Evolutionary conservation across 805 yeast genomes (phyloP), one percentile per base, ranked within the genome.

Genomic region (Candida anglica): DNA sequence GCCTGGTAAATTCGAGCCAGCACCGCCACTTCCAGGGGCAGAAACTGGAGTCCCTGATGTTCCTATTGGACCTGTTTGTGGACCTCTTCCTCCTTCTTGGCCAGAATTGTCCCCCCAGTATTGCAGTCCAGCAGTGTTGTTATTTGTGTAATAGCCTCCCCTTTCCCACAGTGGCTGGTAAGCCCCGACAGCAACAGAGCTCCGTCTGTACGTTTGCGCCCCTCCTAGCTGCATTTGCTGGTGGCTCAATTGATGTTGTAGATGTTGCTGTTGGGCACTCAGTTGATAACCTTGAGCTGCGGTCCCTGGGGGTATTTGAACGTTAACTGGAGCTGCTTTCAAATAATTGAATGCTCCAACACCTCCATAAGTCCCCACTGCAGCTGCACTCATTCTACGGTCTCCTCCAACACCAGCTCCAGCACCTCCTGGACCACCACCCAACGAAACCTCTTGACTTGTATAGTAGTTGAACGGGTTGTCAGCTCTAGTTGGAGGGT

Each of bases 401-500:
- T 60, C 67, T 16, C 48, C 44, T 6, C 27, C 27, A 15, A 18
- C 18, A 13, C 30, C 30, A 20, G 39, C 36, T 15, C 6, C 16
- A 6, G 32, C 26, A 6, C n/a, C 16, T 11, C 9, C n/a, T 5
- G 15, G 19, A 21, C 20, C 28, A 20, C 44, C 44, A 10, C 46
- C 51, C 31, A 61, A 44, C 17, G 43, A 34, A 11, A 60, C 69
- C 33, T 63, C 70, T 39, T 63, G 67, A 36, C 48, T 55, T 17
- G 63, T 54, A 43, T 60, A 64, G 49, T 65, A 63, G 36, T 61
- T 57, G 50, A 67, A 67, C 3, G 73, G 73, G 39, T 67, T 67
- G 34, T 63, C 71, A 3, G 64, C 70, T 27, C 73, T 52, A 0
- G 69, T 58, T 10, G 73, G 73, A 8, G 72, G 72, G 28, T 59